A percentile compares a stretch with the other conserved stretches of the same genome.
Evolutionary conservation across 805 yeast genomes (phyloP).

Genomic region (Priceomyces haplophilus): DNA sequence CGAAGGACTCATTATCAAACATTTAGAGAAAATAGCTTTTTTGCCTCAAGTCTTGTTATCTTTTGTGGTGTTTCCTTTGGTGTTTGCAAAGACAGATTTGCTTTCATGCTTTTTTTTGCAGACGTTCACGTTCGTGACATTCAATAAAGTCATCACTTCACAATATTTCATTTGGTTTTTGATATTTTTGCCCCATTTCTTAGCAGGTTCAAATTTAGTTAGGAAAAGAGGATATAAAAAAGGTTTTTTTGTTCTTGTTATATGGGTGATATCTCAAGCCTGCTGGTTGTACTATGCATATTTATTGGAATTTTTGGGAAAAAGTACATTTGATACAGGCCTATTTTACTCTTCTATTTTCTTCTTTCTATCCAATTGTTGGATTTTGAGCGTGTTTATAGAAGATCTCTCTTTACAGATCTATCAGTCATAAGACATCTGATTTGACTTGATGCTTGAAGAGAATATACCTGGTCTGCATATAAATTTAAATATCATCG

Average conservation of each 20-base stretch:
- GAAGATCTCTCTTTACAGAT: slow-evolving; percentile 17
- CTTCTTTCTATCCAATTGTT: slow-evolving; percentile 62
- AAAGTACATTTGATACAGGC: slow-evolving; percentile 57
- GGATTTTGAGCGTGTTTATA: slow-evolving; percentile 57
- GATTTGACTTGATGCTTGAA: not conserved
- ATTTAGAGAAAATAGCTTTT: slow-evolving; percentile 64
- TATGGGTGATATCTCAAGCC: slow-evolving; percentile 75
- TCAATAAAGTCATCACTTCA: slow-evolving; percentile 72
- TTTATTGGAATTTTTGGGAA: slow-evolving; percentile 75
- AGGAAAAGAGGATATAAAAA: slow-evolving; percentile 17
- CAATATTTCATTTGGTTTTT: slow-evolving; percentile 96
- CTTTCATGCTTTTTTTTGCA: slow-evolving; percentile 37
- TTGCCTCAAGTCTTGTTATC: slow-evolving; percentile 74
- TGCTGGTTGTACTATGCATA: slow-evolving; percentile 79
- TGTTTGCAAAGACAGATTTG: slow-evolving; percentile 30
- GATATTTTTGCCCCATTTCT: slow-evolving; percentile 73
- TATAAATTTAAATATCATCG: slow-evolving; percentile 1
- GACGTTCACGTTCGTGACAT: slow-evolving; percentile 43
- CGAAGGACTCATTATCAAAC: slow-evolving; percentile 5
- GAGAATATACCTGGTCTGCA: not conserved
- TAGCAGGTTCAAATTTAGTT: slow-evolving; percentile 43
- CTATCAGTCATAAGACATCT: not conserved
- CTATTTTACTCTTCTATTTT: slow-evolving; percentile 52
- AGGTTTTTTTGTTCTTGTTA: slow-evolving; percentile 40
- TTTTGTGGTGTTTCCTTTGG: slow-evolving; percentile 55